Evolutionary conservation across 768 basidiomycete species (phyloP).

Genomic region (Pulveroboletus sp.): DNA sequence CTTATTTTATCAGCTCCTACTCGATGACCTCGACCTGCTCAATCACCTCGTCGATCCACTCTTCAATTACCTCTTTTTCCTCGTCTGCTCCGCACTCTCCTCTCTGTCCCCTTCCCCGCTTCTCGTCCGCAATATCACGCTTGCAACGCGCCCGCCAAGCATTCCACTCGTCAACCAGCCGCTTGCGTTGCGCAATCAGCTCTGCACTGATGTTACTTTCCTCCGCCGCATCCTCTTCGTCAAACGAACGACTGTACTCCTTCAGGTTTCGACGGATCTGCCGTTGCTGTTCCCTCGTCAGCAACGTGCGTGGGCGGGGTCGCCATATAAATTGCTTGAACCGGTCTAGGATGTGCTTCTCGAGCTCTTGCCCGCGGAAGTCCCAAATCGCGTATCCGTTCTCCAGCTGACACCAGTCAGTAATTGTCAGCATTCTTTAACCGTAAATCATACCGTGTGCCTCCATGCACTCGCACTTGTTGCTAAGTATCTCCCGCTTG

Average conservation of each 20-base stretch:
- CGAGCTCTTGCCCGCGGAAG: constrained; percentile 94
- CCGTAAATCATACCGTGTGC: constrained; percentile 62
- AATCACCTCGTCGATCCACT: constrained; percentile 90
- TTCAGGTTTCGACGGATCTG: constrained; percentile 83
- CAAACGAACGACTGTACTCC: constrained; percentile 88
- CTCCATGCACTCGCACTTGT: constrained; percentile 95
- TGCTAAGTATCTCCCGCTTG: constrained; percentile 87
- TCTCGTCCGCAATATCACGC: constrained; percentile 59
- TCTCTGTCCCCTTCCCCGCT: constrained; percentile 36
- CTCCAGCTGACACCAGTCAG: constrained; percentile 61
- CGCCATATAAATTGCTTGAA: constrained; percentile 99
- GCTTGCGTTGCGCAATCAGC: constrained; percentile 81
- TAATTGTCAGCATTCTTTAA: constrained; percentile 1
- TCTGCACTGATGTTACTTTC: constrained; percentile 94
- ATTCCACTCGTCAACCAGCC: constrained; percentile 98
- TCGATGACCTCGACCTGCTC: constrained; percentile 80
- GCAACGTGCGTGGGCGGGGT: constrained; percentile 84
- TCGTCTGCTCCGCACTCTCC: constrained; percentile 36
- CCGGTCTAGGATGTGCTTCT: constrained; percentile 81
- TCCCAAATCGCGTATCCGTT: constrained; percentile 97
- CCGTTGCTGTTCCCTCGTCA: constrained; percentile 84
- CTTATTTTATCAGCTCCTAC: constrained; percentile 10
- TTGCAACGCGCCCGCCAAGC: constrained; percentile 82
- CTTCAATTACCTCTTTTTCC: constrained; percentile 85
- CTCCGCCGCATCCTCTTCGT: constrained; percentile 95